Base-by-base conservation (phyloP, 257 asterid species). In the Haberlea rhodopensis region DNA sequence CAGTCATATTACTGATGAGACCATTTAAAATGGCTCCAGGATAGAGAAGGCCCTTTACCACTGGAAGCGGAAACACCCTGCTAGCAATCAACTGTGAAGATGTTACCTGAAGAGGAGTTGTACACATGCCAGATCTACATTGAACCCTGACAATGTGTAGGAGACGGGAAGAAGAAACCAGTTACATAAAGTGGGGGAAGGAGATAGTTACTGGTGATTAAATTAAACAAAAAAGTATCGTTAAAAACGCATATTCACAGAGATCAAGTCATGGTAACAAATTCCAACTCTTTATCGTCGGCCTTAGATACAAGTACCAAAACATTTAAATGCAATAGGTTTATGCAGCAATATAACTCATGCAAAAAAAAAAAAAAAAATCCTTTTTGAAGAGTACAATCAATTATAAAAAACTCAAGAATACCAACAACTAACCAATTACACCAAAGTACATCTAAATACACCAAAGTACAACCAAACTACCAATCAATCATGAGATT, bases 71-170 rank as follows among this genome's bases (percentile, higher is more conserved):
- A 70, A 94, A 80, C 26, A 88, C 76, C 54, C 84, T 95, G 37
- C 94, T 86, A 34, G 96, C 80, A 69, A 94, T 79, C 87, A 94
- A 81, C 80, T 94, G 99, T 13, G 95, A 83, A 46, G 97, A 80
- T 31, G 97, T 87, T 65, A 90, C 90, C 29, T 94, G 95, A 63
- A 90, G 57, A 45, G 99, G 97, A 5, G 99, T 79, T 43, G 84
- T 77, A 75, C 97, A 94, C 77, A 82, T 76, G 66, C 97, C 99
- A 2, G 99, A 84, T 84, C 95, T 82, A 79, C 96, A 94, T 46
- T 92, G 87, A 75, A 94, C 82, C 90, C 97, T 94, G 82, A 57
- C 29, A 57, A 68, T 5, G 49, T 37, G 48, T 3, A 60, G 9
- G 49, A 64, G 51, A 9, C 10, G 8, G 20, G 23, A 46, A 43